phyloP scores from a whole-genome alignment of 2,329 filamentous ascomycete species.

The Paradendryphiella salina region DNA sequence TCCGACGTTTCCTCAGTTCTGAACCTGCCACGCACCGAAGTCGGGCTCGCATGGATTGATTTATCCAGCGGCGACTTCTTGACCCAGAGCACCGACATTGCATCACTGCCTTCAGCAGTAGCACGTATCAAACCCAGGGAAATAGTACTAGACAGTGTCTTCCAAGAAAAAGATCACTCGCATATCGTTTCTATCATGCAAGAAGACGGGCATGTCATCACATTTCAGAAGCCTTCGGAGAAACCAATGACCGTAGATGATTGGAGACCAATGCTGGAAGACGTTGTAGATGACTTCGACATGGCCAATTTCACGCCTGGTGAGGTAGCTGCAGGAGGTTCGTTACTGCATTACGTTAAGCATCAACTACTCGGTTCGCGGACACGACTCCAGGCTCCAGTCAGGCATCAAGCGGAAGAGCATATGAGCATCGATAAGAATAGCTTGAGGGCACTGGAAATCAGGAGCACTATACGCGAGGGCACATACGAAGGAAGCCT shows the following conservation, averaged over 20 bases:
- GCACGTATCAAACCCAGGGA: constrained; percentile 83
- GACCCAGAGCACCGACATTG: constrained; percentile 73
- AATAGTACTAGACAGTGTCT: constrained; percentile 68
- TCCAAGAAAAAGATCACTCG: constrained; percentile 60
- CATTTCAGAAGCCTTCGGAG: constrained; percentile 62
- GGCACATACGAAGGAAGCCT: constrained; percentile 79
- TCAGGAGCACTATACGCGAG: constrained; percentile 83
- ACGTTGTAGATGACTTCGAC: constrained; percentile 61
- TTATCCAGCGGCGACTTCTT: constrained; percentile 93
- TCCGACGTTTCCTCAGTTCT: constrained; percentile 39
- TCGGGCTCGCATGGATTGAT: constrained; percentile 92
- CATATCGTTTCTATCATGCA: constrained; percentile 69
- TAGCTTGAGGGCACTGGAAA: constrained; percentile 84
- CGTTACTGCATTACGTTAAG: constrained; percentile 82
- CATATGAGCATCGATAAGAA: constrained; percentile 92
- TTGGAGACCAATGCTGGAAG: constrained; percentile 79
- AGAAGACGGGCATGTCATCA: constrained; percentile 75
- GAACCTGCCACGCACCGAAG: constrained; percentile 48
- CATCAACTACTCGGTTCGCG: constrained; percentile 75
- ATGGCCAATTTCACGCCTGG: constrained; percentile 62
- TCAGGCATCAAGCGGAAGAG: constrained; percentile 72
- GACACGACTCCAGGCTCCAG: constrained; percentile 81
- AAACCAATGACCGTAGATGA: constrained; percentile 57
- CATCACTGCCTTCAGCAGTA: constrained; percentile 75
- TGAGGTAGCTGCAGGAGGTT: constrained; percentile 76